Conservation (phyloP, 1,139 yeast genomes). For the Spencermartinsiella ligniputridi region DNA sequence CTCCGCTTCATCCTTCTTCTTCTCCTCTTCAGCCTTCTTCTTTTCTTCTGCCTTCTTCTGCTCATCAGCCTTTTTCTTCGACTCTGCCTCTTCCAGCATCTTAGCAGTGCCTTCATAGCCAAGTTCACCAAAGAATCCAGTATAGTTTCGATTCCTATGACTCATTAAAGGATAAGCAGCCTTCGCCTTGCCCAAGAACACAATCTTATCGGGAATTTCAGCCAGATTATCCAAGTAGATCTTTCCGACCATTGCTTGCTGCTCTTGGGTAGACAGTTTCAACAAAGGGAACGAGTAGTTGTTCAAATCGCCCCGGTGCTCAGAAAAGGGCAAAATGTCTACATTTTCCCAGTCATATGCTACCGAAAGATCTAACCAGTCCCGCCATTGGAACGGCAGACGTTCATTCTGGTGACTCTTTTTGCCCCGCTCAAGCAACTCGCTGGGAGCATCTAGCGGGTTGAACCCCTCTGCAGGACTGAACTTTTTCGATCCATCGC, state of each 20-base stretch:
- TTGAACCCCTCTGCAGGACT: slow-evolving; percentile 11
- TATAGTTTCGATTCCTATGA: slow-evolving; percentile 4
- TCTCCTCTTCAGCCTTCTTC: slow-evolving; percentile 1
- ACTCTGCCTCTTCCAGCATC: background rate
- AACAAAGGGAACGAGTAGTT: slow-evolving; percentile 16
- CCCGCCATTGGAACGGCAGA: slow-evolving; percentile 25
- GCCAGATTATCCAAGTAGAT: slow-evolving; percentile 24
- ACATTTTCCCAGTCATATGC: slow-evolving; percentile 16
- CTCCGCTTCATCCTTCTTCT: background rate
- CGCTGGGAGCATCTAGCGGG: slow-evolving; percentile 11
- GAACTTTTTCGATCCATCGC: slow-evolving; percentile 2
- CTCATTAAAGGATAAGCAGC: slow-evolving; percentile 11
- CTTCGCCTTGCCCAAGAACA: slow-evolving; percentile 19
- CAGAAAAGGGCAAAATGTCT: slow-evolving; percentile 9
- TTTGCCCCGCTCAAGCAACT: slow-evolving; percentile 22
- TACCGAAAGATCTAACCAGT: slow-evolving; percentile 28
- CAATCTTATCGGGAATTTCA: slow-evolving; percentile 26
- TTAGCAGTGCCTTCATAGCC: slow-evolving; percentile 11
- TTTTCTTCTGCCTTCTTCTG: slow-evolving; percentile 1
- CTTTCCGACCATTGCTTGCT: slow-evolving; percentile 28
- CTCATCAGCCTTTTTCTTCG: slow-evolving; percentile 1
- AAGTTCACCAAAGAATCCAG: slow-evolving; percentile 11
- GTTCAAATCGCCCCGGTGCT: slow-evolving; percentile 2
- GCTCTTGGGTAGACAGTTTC: slow-evolving; percentile 20
- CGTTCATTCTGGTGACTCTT: slow-evolving; percentile 29